Percentiles rank a stretch among this genome's conserved stretches.
Evolutionary conservation across 2,329 filamentous ascomycete genomes (phyloP).

Genomic region (Claviceps sp.): DNA sequence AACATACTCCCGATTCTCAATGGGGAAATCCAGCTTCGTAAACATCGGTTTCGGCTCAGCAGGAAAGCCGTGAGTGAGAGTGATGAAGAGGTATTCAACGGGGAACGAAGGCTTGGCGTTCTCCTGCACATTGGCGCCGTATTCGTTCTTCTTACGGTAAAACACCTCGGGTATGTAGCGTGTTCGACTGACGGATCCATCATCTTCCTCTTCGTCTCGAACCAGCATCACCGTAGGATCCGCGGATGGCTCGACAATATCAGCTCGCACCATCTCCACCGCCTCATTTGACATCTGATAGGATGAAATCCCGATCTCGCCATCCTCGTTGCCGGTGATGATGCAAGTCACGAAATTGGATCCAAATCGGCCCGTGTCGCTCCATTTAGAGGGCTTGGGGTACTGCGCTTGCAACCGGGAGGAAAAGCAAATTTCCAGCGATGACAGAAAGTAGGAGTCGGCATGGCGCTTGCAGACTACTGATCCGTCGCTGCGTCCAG

Average conservation of each 20-base stretch:
- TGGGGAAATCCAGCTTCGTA: conserved; percentile 60
- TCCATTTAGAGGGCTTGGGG: conserved; percentile 90
- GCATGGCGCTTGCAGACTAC: conserved; percentile 92
- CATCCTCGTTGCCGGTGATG: conserved; percentile 80
- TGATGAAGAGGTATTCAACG: conserved; percentile 91
- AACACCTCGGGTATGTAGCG: conserved; percentile 97
- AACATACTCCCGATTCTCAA: conserved; percentile 81
- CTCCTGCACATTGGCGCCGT: conserved; percentile 89
- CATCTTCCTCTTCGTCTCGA: conserved; percentile 78
- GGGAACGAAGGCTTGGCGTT: conserved; percentile 95
- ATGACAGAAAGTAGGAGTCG: conserved; percentile 89
- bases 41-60: conserved; percentile 67
- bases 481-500: conserved; percentile 66
- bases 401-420: conserved; percentile 77
- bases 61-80: conserved; percentile 91
- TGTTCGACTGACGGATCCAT: conserved; percentile 51
- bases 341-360: conserved; percentile 97
- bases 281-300: conserved; percentile 94
- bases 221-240: conserved; percentile 92
- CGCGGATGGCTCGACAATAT: conserved; percentile 88
- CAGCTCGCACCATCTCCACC: conserved; percentile 91
- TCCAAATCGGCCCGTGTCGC: conserved; percentile 83
- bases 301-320: conserved; percentile 75
- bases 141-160: conserved; percentile 90
- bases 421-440: conserved; percentile 81